Evolutionary conservation across 495 filamentous ascomycete genomes (phyloP).

Genomic region (Glonium stellatum): DNA sequence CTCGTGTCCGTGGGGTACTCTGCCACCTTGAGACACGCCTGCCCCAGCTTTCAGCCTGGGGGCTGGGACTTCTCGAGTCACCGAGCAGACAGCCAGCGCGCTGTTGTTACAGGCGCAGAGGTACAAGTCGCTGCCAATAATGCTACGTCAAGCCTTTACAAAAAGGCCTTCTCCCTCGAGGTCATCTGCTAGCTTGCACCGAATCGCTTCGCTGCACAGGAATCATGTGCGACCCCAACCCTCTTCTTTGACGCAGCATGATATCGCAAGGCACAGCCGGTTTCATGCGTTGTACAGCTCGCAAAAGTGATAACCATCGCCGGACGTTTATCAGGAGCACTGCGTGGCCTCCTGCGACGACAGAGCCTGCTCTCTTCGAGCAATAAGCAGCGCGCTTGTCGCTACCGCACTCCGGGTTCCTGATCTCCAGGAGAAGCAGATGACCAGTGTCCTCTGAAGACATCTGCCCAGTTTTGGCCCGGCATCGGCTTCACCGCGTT

Average conservation of each 20-base stretch:
- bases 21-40: slow-evolving; percentile 12
- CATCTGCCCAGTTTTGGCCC: neutral
- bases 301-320: slow-evolving; percentile 18
- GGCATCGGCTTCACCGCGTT: neutral
- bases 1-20: neutral
- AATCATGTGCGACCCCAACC: slow-evolving; percentile 27
- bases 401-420: slow-evolving; percentile 22
- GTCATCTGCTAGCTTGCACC: slow-evolving; percentile 24
- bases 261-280: slow-evolving; percentile 18
- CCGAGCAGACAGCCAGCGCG: neutral
- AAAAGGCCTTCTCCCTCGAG: slow-evolving; percentile 15
- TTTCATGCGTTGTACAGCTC: slow-evolving; percentile 32
- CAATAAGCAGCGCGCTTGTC: slow-evolving; percentile 7
- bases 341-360: slow-evolving; percentile 16
- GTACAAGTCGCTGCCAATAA: slow-evolving; percentile 3
- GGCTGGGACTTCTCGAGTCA: slow-evolving; percentile 3
- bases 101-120: neutral
- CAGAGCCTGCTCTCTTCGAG: slow-evolving; percentile 6
- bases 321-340: slow-evolving; percentile 11
- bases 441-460: slow-evolving; percentile 1
- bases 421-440: slow-evolving; percentile 4
- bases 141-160: slow-evolving; percentile 22
- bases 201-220: slow-evolving; percentile 24
- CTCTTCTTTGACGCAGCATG: slow-evolving; percentile 17
- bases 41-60: slow-evolving; percentile 13